Evolutionary conservation across 2,329 filamentous ascomycete species (phyloP), one percentile per base, ranked within the genome.

Genomic region (Neofusicoccum kwambonambiense): DNA sequence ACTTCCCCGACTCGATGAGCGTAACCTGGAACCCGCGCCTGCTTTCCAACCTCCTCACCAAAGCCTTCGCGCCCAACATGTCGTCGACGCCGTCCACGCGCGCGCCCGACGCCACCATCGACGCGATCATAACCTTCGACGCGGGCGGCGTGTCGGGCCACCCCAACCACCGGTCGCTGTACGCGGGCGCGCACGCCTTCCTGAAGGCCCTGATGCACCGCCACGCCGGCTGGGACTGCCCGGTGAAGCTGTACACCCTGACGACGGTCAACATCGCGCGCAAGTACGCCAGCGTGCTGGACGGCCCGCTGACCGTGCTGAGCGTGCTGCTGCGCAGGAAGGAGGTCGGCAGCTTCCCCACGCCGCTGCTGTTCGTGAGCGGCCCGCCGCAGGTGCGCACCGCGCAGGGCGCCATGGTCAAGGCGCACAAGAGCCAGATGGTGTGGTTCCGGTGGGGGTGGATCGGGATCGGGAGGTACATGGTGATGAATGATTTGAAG

Each of bases 361-460:
- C 79, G 39, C 80, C 84, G 1, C 77, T 97, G 61, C 75, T 97
- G 41, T 93, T 90, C 72, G 82, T 94, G 67, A 96, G 86, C 77
- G 84, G 86, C 8, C 82, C 92, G 15, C 74, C 78, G 4, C 83
- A 84, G 64, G 87, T 89, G 68, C 82, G 89, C 68, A 85, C 83
- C 35, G 94, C 92, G 7, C 90, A 93, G 80, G 84, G 81, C 63
- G 93, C 95, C 37, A 99, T 99, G 95, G 93, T 91, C 1, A 84
- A 85, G 63, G 94, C 91, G 34, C 95, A 99, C 81, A 83, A 88
- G 79, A 97, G 93, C 77, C 95, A 99, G 84, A 99, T 99, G 95
- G 87, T 91, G 42, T 99, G 95, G 95, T 99, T 98, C 75, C 87
- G 95, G 7, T 98, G 93, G 86, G 92, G 93, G 2, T 99, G 93